Base-by-base conservation (phyloP, 495 filamentous ascomycete species). In the Hypoxylon fuscum region DNA sequence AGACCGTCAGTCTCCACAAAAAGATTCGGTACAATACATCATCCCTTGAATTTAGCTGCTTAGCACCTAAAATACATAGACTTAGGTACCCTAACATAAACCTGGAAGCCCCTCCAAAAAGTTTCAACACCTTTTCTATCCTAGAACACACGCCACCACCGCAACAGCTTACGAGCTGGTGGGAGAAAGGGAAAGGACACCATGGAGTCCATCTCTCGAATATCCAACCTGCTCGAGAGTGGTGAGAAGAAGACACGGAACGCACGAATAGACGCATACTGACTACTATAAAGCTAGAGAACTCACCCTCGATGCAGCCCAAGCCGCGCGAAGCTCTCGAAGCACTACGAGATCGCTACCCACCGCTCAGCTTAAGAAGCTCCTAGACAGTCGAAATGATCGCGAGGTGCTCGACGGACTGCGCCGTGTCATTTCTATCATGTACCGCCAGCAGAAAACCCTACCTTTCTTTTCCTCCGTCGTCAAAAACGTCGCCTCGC, bases 181-280 rank as follows among this genome's bases (percentile, higher is more conserved):
- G 53, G 47, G 34, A 43, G 46, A 14, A 22, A 56, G 27, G 3
- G 25, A 27, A 3, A 47, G 14, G 52, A 40, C 50, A 44, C 42
- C 52, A 82, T 98, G 95, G 95, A 98, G 80, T 96, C 95, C n/a
- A 92, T 97, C 62, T 93, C 95, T 15, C 81, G 90, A 65, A 96
- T 97, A 73, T 96, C 94, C 42, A 91, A 85, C 58, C 81, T 98
- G 74, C 86, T 98, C 71, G 95, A 98, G 80, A 94, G 88, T 79
- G 91, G 92, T 95, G 78, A 70, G 81, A 51, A 34, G 22, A 23
- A 43, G 23, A 29, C 40, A 40, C 20, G 15, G 5, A 37, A 5
- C 12, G 43, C 34, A 15, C 6, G 5, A 49, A 59, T 51, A 42
- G 29, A 31, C 37, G 15, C 55, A 20, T 23, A 58, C 55, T 65